A percentile compares a stretch with the other conserved stretches of the same genome.
These are phyloP conservation scores for Termitomyces sp. DNA, from an alignment of 768 basidiomycete species.

Conservation along the genomic window DNA sequence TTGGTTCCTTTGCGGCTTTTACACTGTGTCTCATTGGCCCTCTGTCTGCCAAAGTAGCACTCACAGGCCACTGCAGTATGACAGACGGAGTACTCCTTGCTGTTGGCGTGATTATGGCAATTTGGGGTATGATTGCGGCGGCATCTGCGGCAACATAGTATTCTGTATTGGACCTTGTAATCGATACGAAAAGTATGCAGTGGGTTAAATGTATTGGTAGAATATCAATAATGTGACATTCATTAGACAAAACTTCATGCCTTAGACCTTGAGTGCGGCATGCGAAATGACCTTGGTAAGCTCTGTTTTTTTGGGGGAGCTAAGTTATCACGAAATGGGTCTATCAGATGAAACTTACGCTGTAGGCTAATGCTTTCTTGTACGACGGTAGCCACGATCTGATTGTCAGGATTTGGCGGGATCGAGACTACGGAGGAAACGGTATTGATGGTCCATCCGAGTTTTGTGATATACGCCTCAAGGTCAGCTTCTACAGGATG, in stretches of 20 bases:
- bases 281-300: slow-evolving; percentile 74
- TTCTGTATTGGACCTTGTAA: neutral
- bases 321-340: neutral
- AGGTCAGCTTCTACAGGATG: slow-evolving; percentile 45
- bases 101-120: slow-evolving; percentile 56
- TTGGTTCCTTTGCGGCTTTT: slow-evolving; percentile 85
- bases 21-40: slow-evolving; percentile 76
- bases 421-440: slow-evolving; percentile 54
- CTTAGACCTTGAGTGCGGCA: slow-evolving; percentile 52
- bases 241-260: slow-evolving; percentile 28
- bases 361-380: slow-evolving; percentile 79
- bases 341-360: slow-evolving; percentile 44
- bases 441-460: slow-evolving; percentile 62
- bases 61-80: slow-evolving; percentile 41
- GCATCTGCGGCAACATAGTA: slow-evolving; percentile 41
- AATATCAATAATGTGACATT: neutral
- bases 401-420: slow-evolving; percentile 84
- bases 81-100: slow-evolving; percentile 54
- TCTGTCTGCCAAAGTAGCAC: slow-evolving; percentile 60
- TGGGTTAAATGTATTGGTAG: neutral
- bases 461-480: slow-evolving; percentile 50
- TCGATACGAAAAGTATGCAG: neutral
- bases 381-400: slow-evolving; percentile 79
- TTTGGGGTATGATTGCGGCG: slow-evolving; percentile 71
- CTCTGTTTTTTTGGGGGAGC: slow-evolving; percentile 37